phyloP scores from a whole-genome alignment of 805 yeast species.

The Ogataea pini region DNA sequence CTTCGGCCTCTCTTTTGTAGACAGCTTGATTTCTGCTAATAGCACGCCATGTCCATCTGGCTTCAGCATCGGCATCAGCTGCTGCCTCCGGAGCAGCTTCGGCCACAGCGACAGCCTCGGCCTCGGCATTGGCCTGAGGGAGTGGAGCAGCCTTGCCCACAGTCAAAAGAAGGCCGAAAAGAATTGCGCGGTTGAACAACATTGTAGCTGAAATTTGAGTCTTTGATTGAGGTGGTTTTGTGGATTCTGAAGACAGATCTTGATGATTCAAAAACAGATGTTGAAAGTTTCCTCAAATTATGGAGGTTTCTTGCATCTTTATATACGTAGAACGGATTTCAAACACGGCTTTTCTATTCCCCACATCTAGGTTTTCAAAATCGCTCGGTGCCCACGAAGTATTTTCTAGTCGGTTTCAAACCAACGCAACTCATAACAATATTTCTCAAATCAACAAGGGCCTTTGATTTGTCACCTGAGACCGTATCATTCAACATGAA shows the following conservation, averaged over 20 bases:
- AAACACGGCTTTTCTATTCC: not conserved
- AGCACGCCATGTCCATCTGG: slow-evolving; percentile 15
- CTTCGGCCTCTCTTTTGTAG: slow-evolving; percentile 28
- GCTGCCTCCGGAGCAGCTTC: slow-evolving; percentile 29
- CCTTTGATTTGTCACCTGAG: not conserved
- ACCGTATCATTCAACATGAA: no score
- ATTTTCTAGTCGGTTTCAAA: slow-evolving; percentile 11
- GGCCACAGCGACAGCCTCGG: slow-evolving; percentile 27
- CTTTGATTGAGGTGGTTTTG: not conserved
- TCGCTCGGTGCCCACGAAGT: not conserved
- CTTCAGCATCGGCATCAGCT: slow-evolving; percentile 20
- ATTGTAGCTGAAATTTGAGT: slow-evolving; percentile 10
- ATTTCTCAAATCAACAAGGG: not conserved
- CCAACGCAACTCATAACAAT: slow-evolving; percentile 16
- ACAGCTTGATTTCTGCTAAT: slow-evolving; percentile 19
- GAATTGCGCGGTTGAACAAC: slow-evolving; percentile 20
- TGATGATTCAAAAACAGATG: not conserved
- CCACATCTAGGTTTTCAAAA: not conserved
- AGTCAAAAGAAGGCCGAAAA: slow-evolving; percentile 11
- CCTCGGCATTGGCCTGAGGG: slow-evolving; percentile 11
- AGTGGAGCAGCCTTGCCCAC: slow-evolving; percentile 9
- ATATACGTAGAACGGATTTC: not conserved
- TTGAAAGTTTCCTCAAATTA: not conserved
- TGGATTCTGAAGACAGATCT: not conserved
- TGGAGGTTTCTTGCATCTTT: not conserved